A percentile compares a stretch with the other conserved stretches of the same genome.
These are phyloP conservation scores for Pythium phragmitis DNA, from an alignment of 352 stramenopile genomes.

Conservation along the genomic window DNA sequence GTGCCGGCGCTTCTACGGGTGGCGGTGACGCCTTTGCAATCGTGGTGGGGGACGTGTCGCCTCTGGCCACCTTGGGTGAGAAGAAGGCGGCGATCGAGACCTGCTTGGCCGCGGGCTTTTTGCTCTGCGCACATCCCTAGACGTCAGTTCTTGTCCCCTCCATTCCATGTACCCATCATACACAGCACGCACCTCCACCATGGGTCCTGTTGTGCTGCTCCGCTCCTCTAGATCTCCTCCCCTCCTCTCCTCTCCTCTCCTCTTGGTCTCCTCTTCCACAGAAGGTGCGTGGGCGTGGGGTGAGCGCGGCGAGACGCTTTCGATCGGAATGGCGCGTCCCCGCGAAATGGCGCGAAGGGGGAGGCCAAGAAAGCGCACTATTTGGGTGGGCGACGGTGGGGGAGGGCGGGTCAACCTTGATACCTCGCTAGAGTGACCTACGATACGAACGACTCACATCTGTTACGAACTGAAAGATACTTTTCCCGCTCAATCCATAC, in stretches of 20 bases:
- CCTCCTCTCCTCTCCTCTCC: slow-evolving; percentile 2
- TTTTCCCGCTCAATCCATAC: too few species aligned
- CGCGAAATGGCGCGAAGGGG: slow-evolving; percentile 25
- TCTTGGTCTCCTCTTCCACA: background rate
- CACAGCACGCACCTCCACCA: slow-evolving; percentile 26
- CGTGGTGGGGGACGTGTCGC: background rate
- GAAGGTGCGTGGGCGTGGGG: too few species aligned
- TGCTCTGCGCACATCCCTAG: slow-evolving; percentile 11
- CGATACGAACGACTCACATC: background rate
- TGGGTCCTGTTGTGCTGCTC: slow-evolving; percentile 3
- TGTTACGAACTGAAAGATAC: background rate
- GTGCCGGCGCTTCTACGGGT: slow-evolving; percentile 8
- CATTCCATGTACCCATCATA: background rate
- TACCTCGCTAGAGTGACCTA: slow-evolving; percentile 1
- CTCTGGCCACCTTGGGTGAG: slow-evolving; percentile 38
- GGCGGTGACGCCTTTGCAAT: background rate
- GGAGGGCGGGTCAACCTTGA: background rate
- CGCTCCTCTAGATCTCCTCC: background rate
- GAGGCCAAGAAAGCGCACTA: slow-evolving; percentile 15
- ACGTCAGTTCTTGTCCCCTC: background rate
- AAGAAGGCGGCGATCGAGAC: slow-evolving; percentile 80
- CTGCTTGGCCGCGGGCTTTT: slow-evolving; percentile 58
- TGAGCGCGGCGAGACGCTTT: background rate
- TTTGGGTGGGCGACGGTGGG: slow-evolving; percentile 5
- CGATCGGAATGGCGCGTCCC: slow-evolving; percentile 9